A percentile compares a stretch with the other conserved stretches of the same genome.
Conservation (phyloP, 2,329 filamentous ascomycete genomes). For the Fusarium begoniae region DNA sequence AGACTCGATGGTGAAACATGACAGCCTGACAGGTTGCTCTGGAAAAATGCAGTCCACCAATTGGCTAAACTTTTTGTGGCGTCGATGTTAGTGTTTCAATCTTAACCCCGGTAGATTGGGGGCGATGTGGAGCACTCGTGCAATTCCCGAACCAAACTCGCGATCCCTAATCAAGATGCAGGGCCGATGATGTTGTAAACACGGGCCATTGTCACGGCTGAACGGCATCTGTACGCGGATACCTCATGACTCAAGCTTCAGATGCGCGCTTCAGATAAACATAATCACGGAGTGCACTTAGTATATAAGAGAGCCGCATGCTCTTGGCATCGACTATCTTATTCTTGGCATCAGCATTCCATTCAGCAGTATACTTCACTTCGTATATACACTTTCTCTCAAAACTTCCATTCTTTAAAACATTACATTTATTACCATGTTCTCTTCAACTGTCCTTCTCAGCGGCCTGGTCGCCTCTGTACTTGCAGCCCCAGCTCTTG, state of each 20-base stretch:
- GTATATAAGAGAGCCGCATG: neutral
- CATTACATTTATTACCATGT: constrained; percentile 2
- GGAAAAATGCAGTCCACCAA: constrained; percentile 31
- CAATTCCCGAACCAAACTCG: neutral
- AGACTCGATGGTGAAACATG: constrained; percentile 21
- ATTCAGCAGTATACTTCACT: neutral
- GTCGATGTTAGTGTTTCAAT: constrained; percentile 6
- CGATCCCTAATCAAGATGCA: constrained; percentile 8
- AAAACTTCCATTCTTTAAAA: neutral
- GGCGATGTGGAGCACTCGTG: neutral
- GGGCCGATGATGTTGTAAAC: neutral
- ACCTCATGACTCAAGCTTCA: neutral
- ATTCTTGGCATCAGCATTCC: neutral
- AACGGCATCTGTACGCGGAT: constrained; percentile 5
- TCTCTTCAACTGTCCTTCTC: constrained; percentile 39
- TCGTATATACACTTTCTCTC: neutral
- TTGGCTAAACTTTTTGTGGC: neutral
- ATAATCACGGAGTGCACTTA: no score
- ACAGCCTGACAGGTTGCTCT: neutral
- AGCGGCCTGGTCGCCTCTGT: constrained; percentile 41
- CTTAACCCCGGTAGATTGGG: constrained; percentile 5
- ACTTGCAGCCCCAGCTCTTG: constrained; percentile 36
- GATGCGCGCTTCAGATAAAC: neutral
- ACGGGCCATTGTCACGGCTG: constrained; percentile 11
- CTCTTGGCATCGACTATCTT: neutral